Conservation (phyloP, 2,329 filamentous ascomycete species). For the Simplicillium sp. region DNA sequence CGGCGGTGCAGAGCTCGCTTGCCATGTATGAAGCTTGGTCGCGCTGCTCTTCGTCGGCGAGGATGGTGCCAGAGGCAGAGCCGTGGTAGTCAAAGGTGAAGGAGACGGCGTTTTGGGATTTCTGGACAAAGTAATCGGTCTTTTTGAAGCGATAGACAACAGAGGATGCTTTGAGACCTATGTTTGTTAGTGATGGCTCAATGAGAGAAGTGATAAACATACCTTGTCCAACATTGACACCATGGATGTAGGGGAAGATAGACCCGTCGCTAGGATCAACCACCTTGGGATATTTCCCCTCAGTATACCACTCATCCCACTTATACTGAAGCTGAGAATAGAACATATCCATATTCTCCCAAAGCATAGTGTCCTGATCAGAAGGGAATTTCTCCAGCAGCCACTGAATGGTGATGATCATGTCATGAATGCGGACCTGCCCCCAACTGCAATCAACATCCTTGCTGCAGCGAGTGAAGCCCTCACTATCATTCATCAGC, state of each 20-base stretch:
- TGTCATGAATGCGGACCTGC: constrained; percentile 25
- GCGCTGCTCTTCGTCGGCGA: constrained; percentile 29
- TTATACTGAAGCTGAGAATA: constrained; percentile 16
- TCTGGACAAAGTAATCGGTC: constrained; percentile 22
- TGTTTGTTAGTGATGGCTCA: not conserved
- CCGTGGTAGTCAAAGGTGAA: constrained; percentile 27
- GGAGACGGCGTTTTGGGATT: constrained; percentile 25
- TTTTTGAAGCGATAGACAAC: constrained; percentile 30
- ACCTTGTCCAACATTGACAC: constrained; percentile 34
- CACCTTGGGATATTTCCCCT: constrained; percentile 11
- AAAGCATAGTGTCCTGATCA: constrained; percentile 18
- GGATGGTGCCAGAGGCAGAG: constrained; percentile 29
- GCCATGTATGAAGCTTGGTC: constrained; percentile 25
- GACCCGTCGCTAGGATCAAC: constrained; percentile 8
- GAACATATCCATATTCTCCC: constrained; percentile 31
- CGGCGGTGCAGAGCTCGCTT: constrained; percentile 24
- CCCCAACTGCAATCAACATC: constrained; percentile 25
- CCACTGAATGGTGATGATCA: constrained; percentile 29
- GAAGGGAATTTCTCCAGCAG: constrained; percentile 23
- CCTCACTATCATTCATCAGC: constrained; percentile 41
- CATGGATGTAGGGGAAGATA: constrained; percentile 25
- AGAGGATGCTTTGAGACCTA: constrained; percentile 28
- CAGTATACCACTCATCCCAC: constrained; percentile 19
- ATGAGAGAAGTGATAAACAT: constrained; percentile 2
- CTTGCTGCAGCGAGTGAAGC: constrained; percentile 33